Base-by-base conservation (phyloP, 345 rosid genomes). In the Atalantia buxifolia region DNA sequence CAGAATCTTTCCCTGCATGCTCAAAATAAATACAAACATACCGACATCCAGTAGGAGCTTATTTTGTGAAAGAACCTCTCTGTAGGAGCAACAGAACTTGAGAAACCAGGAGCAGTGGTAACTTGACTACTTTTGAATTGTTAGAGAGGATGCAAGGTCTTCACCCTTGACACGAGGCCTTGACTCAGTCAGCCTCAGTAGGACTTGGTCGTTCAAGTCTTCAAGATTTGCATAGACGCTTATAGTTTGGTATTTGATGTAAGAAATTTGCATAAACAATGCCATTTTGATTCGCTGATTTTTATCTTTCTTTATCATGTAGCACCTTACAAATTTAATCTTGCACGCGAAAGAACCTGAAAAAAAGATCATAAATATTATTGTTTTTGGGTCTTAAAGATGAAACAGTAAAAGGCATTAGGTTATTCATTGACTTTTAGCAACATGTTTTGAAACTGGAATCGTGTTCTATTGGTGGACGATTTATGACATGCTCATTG, bases 31-130 rank as follows among this genome's bases (percentile, higher is more conserved):
- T 0, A 53, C 6, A 19, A 53, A 53, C 92, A 50, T 83, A 89
- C 92, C 87, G 88, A 84, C 94, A 91, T 88, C 83, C 50, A 78
- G 73, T 66, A 78, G 74, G 76, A 68, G 82, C 82, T 77, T 78
- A 75, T 53, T 16, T 75, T 76, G 48, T 33, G 78, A 62, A 77
- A 65, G 64, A 76, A 60, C 84, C 70, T 79, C 33, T 56, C 33
- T 27, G 66, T 21, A 28, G 62, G 28, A 13, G 38, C 60, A 63
- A 5, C 45, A 63, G 16, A 63, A 2, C 13, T 22, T 75, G 7
- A 3, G 31, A 33, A 72, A 36, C 45, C 35, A 10, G 66, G 18
- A 71, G n/a, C 4, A 61, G 78, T 75, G 9, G 16, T 13, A 45
- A 60, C 50, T 36, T 4, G 21, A 40, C 48, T 65, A 16, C 70